Percentiles rank a stretch among this genome's conserved stretches.
These are phyloP conservation scores for Mycena sanguinolenta DNA, from an alignment of 768 basidiomycete genomes.

Conservation along the genomic window DNA sequence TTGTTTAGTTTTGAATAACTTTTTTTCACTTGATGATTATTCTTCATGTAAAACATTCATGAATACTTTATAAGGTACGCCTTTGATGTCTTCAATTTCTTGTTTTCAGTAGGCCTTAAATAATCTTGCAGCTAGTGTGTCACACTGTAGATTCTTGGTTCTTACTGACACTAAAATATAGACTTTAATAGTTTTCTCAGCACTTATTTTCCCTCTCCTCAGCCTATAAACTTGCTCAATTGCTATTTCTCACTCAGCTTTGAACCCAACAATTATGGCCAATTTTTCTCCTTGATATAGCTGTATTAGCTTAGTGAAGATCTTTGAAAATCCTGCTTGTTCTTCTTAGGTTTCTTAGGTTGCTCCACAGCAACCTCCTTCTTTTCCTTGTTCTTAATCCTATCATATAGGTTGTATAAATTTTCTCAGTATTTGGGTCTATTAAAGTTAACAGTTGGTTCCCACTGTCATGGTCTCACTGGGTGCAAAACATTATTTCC, in stretches of 20 bases:
- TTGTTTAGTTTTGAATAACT: background rate
- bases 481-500: too few species aligned
- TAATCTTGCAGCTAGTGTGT: background rate
- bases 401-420: slow-evolving; percentile 20
- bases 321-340: slow-evolving; percentile 23
- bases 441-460: slow-evolving; percentile 39
- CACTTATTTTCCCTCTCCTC: slow-evolving; percentile 25
- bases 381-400: background rate
- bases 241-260: slow-evolving; percentile 12
- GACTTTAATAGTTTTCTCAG: slow-evolving; percentile 10
- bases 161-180: slow-evolving; percentile 8
- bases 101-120: slow-evolving; percentile 4
- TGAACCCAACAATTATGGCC: slow-evolving; percentile 23
- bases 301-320: slow-evolving; percentile 13
- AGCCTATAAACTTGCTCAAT: slow-evolving; percentile 20
- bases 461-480: slow-evolving; percentile 35
- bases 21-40: background rate
- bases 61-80: slow-evolving; percentile 17
- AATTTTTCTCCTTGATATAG: slow-evolving; percentile 26
- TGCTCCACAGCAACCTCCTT: background rate
- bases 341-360: too few species aligned
- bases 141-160: background rate
- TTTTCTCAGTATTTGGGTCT: slow-evolving; percentile 40
- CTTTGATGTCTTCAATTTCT: background rate
- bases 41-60: slow-evolving; percentile 12